Percentiles rank a stretch among this genome's conserved stretches.
Evolutionary conservation across 1,284 basidiomycete genomes (phyloP).

Genomic region (Hypsizygus ulmarius): DNA sequence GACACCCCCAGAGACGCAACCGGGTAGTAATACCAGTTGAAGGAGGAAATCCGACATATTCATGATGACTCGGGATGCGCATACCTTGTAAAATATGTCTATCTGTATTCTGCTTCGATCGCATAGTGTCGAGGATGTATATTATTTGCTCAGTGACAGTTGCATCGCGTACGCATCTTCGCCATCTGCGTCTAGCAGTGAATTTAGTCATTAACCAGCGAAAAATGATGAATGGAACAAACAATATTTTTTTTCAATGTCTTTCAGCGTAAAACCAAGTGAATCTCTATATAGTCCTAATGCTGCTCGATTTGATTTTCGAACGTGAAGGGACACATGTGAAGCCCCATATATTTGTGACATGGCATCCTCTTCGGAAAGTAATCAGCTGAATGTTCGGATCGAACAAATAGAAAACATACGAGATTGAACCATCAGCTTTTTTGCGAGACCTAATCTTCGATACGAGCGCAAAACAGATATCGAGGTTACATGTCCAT

Average conservation of each 20-base stretch:
- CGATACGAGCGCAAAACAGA: conserved; percentile 91
- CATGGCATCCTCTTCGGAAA: conserved; percentile 82
- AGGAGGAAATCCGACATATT: background rate
- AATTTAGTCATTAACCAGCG: background rate
- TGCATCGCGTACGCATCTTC: conserved; percentile 93
- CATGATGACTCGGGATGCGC: background rate
- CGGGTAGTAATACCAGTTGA: background rate
- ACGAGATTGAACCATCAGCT: conserved; percentile 93
- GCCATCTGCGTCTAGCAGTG: conserved; percentile 76
- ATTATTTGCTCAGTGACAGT: conserved; percentile 51
- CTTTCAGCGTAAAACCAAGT: conserved; percentile 83
- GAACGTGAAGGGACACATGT: conserved; percentile 89
- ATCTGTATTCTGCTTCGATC: background rate
- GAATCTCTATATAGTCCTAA: conserved; percentile 86
- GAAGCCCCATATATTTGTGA: conserved; percentile 78
- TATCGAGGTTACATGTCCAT: conserved; percentile 95
- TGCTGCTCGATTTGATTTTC: conserved; percentile 91
- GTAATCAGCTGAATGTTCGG: conserved; percentile 4
- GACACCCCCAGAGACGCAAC: background rate
- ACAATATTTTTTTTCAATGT: conserved; percentile 91
- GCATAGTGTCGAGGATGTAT: background rate
- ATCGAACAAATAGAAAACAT: conserved; percentile 31
- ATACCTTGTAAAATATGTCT: conserved; percentile 9
- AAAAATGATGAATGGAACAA: conserved; percentile 22
- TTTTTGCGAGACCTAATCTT: conserved; percentile 87